phyloP scores from a whole-genome alignment of 306 rosid genomes.

The Inga oerstediana region DNA sequence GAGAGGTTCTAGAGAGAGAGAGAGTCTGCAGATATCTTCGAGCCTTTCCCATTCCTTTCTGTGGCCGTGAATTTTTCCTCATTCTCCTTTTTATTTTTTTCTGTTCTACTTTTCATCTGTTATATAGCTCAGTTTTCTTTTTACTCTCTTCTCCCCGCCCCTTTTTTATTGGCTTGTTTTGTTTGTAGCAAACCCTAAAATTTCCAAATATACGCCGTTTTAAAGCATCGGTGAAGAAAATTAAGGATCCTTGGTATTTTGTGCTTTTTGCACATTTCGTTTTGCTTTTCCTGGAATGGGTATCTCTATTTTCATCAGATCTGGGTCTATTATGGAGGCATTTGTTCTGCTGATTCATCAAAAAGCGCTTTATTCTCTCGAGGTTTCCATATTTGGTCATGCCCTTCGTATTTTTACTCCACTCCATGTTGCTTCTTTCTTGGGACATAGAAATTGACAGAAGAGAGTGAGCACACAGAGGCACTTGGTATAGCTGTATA shows the following conservation, averaged over 20 bases:
- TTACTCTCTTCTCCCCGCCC: not conserved
- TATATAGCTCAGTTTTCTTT: not conserved
- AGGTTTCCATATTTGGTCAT: conserved; percentile 40
- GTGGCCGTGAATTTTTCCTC: not conserved
- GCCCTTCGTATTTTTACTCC: conserved; percentile 15
- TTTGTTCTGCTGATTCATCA: conserved; percentile 1
- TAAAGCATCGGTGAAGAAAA: not conserved
- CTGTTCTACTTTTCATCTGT: not conserved
- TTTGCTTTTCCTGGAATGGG: conserved; percentile 40
- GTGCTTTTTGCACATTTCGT: not conserved
- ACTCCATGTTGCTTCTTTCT: conserved; percentile 18
- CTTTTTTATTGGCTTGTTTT: too few relatives aligned
- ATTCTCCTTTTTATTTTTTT: not conserved
- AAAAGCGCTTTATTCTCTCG: not conserved
- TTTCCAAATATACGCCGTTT: conserved; percentile 11
- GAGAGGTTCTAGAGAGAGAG: not conserved
- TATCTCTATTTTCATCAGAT: conserved; percentile 44
- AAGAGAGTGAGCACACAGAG: conserved; percentile 99
- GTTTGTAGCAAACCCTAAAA: conserved; percentile 46
- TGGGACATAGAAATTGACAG: conserved; percentile 89
- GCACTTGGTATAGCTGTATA: conserved; percentile 59
- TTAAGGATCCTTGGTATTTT: conserved; percentile 24
- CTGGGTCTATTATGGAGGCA: conserved; percentile 38
- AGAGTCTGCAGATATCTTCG: conserved; percentile 16
- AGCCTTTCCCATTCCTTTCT: not conserved